A percentile compares a stretch with the other conserved stretches of the same genome.
Evolutionary conservation across 371 early-diverging fungal species (phyloP).

Genomic region (Mortierella sp.): DNA sequence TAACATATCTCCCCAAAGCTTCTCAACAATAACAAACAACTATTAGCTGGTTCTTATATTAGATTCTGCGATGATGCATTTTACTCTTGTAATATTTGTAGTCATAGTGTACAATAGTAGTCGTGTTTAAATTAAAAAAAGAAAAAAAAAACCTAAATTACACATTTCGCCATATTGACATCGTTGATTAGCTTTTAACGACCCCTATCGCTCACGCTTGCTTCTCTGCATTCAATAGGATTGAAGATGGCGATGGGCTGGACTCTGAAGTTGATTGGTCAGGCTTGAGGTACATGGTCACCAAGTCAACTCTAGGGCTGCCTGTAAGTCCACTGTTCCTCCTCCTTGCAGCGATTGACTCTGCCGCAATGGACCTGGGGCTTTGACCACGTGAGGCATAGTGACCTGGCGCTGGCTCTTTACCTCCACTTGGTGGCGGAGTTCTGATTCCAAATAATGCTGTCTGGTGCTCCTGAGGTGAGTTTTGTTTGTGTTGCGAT

Average conservation of each 20-base stretch:
- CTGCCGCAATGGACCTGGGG: background rate
- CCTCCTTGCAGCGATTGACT: constrained; percentile 27
- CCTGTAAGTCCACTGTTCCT: constrained; percentile 33
- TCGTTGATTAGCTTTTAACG: no score
- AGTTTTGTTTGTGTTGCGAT: background rate
- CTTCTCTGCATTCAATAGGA: no score
- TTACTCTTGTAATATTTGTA: background rate
- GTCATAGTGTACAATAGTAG: background rate
- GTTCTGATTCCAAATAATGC: constrained; percentile 14
- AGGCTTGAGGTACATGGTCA: constrained; percentile 14
- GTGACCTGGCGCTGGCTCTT: background rate
- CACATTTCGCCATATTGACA: no score
- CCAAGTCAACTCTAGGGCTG: constrained; percentile 16
- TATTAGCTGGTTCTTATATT: no score
- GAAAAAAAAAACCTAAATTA: no score
- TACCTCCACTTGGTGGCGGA: constrained; percentile 33
- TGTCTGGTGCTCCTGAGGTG: background rate
- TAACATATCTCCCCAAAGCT: no score
- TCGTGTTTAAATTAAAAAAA: no score
- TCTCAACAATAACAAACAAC: no score
- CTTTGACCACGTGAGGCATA: background rate
- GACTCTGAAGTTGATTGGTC: background rate
- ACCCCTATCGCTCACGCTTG: no score
- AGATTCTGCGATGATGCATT: background rate
- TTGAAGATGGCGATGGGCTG: background rate